These are phyloP conservation scores for Gaultheria prostrata DNA, from an alignment of 148 eudicot genomes.

Conservation along the genomic window DNA sequence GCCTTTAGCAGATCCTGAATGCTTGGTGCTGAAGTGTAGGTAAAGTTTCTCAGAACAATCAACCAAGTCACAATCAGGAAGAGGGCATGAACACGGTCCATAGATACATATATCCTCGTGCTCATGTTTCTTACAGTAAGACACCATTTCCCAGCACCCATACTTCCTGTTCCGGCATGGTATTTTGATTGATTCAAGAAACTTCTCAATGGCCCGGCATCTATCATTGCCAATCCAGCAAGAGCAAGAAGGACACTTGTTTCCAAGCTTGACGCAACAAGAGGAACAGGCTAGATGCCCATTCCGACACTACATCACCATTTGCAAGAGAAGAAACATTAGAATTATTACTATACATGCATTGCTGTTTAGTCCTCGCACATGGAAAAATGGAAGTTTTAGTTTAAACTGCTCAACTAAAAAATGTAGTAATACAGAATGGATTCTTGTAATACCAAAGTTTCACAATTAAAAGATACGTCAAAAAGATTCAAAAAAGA, in stretches of 20 bases:
- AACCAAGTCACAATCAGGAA: constrained; percentile 38
- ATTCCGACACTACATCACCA: constrained; percentile 48
- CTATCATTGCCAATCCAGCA: constrained; percentile 49
- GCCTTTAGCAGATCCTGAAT: constrained; percentile 26
- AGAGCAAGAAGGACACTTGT: constrained; percentile 62
- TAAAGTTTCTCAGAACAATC: constrained; percentile 36
- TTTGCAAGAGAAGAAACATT: neutral
- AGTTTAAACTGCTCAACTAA: neutral
- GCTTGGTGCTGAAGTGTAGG: constrained; percentile 36
- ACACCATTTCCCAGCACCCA: constrained; percentile 55
- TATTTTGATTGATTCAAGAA: constrained; percentile 53
- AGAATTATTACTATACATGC: neutral
- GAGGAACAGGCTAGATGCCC: constrained; percentile 68
- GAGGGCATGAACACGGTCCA: constrained; percentile 60
- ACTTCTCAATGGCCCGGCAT: constrained; percentile 70
- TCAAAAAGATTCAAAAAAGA: neutral
- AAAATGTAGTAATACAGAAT: neutral
- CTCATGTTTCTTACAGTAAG: constrained; percentile 39
- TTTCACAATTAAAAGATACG: neutral
- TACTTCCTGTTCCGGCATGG: constrained; percentile 45
- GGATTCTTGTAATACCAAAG: neutral
- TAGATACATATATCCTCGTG: constrained; percentile 50
- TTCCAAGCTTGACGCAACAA: constrained; percentile 46
- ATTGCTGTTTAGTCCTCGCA: no score
- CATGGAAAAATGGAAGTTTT: no score